Evolutionary conservation across 805 yeast species (phyloP).

Genomic region (Candida caryicola): DNA sequence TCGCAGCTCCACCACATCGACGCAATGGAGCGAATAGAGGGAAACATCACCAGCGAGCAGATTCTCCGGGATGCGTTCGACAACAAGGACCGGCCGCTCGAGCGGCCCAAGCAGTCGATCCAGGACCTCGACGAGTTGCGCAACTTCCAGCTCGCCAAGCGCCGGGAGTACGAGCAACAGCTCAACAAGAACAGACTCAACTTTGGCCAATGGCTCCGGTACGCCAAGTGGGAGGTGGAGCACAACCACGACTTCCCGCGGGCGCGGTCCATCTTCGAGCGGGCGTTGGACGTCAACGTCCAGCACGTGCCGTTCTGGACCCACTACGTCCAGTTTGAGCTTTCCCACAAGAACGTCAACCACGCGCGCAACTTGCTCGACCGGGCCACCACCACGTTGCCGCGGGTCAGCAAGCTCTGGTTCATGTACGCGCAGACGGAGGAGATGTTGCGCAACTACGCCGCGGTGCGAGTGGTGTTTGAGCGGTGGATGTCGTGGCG

Average conservation of each 20-base stretch:
- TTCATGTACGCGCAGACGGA: constrained; percentile 77
- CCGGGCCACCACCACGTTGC: constrained; percentile 69
- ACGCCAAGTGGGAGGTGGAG: constrained; percentile 82
- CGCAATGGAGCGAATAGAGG: not conserved
- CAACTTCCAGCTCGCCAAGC: constrained; percentile 70
- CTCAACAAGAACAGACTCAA: constrained; percentile 79
- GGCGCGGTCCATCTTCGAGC: constrained; percentile 83
- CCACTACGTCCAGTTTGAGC: constrained; percentile 75
- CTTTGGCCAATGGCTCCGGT: constrained; percentile 85
- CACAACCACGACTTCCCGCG: constrained; percentile 70
- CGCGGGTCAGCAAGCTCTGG: constrained; percentile 85
- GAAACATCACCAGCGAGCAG: constrained; percentile 31
- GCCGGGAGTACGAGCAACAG: constrained; percentile 85
- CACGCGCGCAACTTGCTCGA: constrained; percentile 87
- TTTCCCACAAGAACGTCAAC: constrained; percentile 67
- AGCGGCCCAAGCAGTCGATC: constrained; percentile 33
- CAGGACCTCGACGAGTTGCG: constrained; percentile 76
- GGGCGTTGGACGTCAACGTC: constrained; percentile 76
- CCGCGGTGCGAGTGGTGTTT: constrained; percentile 62
- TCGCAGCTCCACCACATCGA: not conserved
- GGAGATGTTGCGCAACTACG: constrained; percentile 65
- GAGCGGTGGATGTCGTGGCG: constrained; percentile 80
- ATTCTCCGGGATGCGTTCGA: constrained; percentile 36
- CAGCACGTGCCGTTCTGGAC: constrained; percentile 83
- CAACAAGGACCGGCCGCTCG: constrained; percentile 21